Evolutionary conservation across 805 yeast species (phyloP).

Genomic region (Lachancea dasiensis): DNA sequence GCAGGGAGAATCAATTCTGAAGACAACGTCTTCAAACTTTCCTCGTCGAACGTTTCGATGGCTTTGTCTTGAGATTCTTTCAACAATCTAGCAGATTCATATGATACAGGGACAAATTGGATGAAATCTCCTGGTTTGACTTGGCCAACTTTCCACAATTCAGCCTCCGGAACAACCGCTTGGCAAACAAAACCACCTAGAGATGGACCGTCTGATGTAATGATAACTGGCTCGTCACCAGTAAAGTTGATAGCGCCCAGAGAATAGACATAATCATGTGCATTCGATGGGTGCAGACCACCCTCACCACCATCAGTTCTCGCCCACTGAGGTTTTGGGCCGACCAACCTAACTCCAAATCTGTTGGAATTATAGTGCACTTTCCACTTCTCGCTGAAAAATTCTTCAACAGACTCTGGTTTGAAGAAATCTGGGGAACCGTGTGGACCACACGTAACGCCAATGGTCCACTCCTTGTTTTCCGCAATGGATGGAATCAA

Average conservation of each 20-base stretch:
- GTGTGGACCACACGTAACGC: conserved; percentile 96
- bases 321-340: conserved; percentile 97
- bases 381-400: conserved; percentile 79
- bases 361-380: conserved; percentile 96
- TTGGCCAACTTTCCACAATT: conserved; percentile 98
- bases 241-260: conserved; percentile 96
- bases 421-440: conserved; percentile 95
- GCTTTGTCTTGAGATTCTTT: conserved; percentile 54
- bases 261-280: conserved; percentile 95
- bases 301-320: conserved; percentile 96
- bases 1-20: conserved; percentile 32
- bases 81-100: conserved; percentile 59
- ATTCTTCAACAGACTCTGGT: conserved; percentile 64
- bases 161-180: conserved; percentile 92
- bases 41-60: conserved; percentile 32
- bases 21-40: conserved; percentile 27
- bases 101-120: conserved; percentile 71
- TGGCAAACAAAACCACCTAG: conserved; percentile 96
- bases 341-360: conserved; percentile 89
- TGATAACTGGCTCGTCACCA: conserved; percentile 96
- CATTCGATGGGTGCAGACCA: conserved; percentile 97
- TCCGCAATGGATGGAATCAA: conserved; percentile 30
- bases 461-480: conserved; percentile 63
- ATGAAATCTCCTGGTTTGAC: conserved; percentile 90
- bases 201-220: conserved; percentile 97